Conservation (phyloP, 257 asterid genomes). For the Solanum medicagineum region DNA sequence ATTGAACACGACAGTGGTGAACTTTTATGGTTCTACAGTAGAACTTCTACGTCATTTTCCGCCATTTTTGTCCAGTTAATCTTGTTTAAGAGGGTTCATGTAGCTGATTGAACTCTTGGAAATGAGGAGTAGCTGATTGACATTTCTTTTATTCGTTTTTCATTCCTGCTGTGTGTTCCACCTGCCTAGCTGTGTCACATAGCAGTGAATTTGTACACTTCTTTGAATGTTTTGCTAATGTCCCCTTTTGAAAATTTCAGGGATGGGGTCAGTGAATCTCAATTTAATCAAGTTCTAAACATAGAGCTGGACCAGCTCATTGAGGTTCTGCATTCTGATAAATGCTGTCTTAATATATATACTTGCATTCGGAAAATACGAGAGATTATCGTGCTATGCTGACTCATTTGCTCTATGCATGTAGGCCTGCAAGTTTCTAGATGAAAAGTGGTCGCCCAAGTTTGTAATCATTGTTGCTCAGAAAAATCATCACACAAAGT, state of each 20-base stretch:
- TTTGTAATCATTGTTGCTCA: constrained; percentile 80
- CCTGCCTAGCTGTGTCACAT: not conserved
- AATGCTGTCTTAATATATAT: not conserved
- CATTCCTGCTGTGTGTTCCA: not conserved
- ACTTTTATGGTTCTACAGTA: not conserved
- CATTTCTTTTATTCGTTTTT: not conserved
- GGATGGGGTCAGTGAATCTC: constrained; percentile 88
- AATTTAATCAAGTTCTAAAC: constrained; percentile 75
- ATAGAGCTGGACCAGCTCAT: constrained; percentile 69
- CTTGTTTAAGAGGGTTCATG: not conserved
- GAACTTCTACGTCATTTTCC: not conserved
- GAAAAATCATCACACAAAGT: constrained; percentile 87
- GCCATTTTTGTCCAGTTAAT: not conserved
- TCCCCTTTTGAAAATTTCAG: constrained; percentile 15
- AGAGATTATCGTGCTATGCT: not conserved
- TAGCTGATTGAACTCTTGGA: not conserved
- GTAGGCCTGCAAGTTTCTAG: constrained; percentile 80
- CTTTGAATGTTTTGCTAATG: not conserved
- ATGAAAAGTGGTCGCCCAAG: constrained; percentile 72
- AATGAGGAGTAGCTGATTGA: not conserved
- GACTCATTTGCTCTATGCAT: constrained; percentile 2
- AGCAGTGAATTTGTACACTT: not conserved
- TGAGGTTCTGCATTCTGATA: constrained; percentile 34
- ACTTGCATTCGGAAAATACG: not conserved
- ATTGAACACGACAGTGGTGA: not conserved